Percentiles rank a stretch among this genome's conserved stretches.
Evolutionary conservation across 1,284 basidiomycete genomes (phyloP).

Genomic region (Thelephora terrestris): DNA sequence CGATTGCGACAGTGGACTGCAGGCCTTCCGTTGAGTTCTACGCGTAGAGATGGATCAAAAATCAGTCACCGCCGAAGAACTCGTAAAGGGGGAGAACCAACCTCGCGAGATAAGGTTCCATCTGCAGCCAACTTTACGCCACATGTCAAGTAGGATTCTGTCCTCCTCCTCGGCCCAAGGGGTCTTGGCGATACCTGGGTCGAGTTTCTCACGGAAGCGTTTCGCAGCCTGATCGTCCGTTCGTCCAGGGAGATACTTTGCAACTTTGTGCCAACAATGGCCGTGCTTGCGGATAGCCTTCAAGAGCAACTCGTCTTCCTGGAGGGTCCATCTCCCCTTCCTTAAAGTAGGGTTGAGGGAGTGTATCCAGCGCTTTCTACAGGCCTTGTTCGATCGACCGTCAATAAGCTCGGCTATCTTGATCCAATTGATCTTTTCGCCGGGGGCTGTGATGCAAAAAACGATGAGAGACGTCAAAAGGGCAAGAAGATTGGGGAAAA

Average conservation of each 20-base stretch:
- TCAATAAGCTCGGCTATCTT: slow-evolving; percentile 3
- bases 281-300: slow-evolving; percentile 4
- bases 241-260: slow-evolving; percentile 3
- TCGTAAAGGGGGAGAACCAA: too few species aligned
- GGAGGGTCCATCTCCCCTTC: slow-evolving; percentile 6
- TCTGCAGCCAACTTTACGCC: slow-evolving; percentile 1
- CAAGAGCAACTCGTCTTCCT: slow-evolving; percentile 3
- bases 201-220: slow-evolving; percentile 6
- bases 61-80: too few species aligned
- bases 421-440: slow-evolving; percentile 3
- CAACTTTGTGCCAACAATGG: slow-evolving; percentile 5
- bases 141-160: slow-evolving; percentile 3
- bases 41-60: not conserved
- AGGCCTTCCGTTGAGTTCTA: slow-evolving; percentile 3
- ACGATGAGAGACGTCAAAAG: not conserved
- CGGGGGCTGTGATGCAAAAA: not conserved
- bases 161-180: slow-evolving; percentile 6
- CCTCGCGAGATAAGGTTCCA: slow-evolving; percentile 6
- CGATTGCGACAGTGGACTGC: slow-evolving; percentile 8
- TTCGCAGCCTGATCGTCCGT: slow-evolving; percentile 8
- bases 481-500: not conserved
- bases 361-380: slow-evolving; percentile 8
- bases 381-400: slow-evolving; percentile 7
- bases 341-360: slow-evolving; percentile 5
- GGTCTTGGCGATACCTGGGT: slow-evolving; percentile 4